Base-by-base conservation (phyloP, 805 yeast genomes). In the Ogataea parapolymorpha region DNA sequence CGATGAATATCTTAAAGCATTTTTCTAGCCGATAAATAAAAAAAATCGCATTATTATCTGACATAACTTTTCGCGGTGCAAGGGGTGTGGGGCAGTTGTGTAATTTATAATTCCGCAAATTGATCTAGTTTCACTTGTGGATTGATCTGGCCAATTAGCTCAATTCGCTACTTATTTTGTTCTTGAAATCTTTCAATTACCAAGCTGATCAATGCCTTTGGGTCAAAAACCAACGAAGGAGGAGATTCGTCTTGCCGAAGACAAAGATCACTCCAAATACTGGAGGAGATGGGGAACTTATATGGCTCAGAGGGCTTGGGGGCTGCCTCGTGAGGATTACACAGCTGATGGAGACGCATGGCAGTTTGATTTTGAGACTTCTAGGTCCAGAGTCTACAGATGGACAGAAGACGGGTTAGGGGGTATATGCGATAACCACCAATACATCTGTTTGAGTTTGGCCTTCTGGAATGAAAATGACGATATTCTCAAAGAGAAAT, bases 351-450 rank as follows among this genome's bases (percentile, higher is more conserved):
- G 97, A 31, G 88, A 88, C 52, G 96, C 96, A 3, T 89, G 97
- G 97, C 72, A 79, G 27, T 89, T 89, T 63, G 86, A 95, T 6
- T 88, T 87, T 60, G 95, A 86, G 45, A 88, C 86, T 46, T 83
- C 95, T 2, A 72, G 79, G 45, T 77, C 89, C 16, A 70, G 97
- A 50, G 78, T 86, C 11, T 89, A 85, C 61, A 72, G 97, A 32
- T 89, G 97, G 97, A 95, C 96, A 30, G 97, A 90, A 62, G 96
- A 89, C 60, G 97, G 97, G 2, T 67, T 89, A 51, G 95, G 91
- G 9, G 97, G 97, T 36, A 82, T 86, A 15, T 77, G 85, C 46
- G 97, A 89, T 59, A 78, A 85, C 46, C 88, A 84, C 56, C 96
- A 86, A 58, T 63, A 77, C 50, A 67, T 86, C 24, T 82, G 91